Conservation (phyloP, 202 grass and related monocot species). For the Musa balbisiana region DNA sequence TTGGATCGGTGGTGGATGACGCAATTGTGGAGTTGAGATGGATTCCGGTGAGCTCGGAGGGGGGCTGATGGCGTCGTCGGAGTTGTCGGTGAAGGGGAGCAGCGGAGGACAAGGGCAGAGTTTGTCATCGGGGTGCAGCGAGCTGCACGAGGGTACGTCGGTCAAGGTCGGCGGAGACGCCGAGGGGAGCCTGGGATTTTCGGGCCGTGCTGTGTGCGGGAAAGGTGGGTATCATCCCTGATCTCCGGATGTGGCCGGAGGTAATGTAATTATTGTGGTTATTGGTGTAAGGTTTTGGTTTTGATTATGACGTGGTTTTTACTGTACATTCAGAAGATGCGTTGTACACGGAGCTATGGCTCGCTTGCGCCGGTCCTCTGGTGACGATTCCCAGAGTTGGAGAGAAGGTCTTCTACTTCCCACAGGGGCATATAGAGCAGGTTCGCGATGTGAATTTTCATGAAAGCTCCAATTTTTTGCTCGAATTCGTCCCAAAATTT, state of each 20-base stretch:
- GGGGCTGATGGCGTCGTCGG: constrained; percentile 33
- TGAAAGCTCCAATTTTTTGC: constrained; percentile 10
- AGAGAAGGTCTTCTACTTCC: constrained; percentile 88
- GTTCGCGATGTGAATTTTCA: constrained; percentile 21
- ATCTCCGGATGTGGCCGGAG: not conserved
- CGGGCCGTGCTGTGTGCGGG: constrained; percentile 2
- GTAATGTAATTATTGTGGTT: too few species aligned
- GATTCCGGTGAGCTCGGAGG: constrained; percentile 14
- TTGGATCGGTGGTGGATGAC: constrained; percentile 34
- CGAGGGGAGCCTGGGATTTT: not conserved
- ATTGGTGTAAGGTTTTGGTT: not conserved
- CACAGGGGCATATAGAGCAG: constrained; percentile 96
- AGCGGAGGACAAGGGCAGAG: constrained; percentile 17
- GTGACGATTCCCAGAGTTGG: constrained; percentile 63
- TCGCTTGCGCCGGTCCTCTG: constrained; percentile 77
- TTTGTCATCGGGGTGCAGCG: constrained; percentile 26
- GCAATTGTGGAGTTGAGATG: constrained; percentile 34
- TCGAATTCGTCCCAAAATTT: not conserved
- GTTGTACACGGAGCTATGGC: constrained; percentile 82
- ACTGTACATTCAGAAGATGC: constrained; percentile 36
- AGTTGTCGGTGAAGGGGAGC: constrained; percentile 28
- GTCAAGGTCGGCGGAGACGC: not conserved
- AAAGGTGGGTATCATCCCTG: constrained; percentile 28
- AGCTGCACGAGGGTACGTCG: not conserved
- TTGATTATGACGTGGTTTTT: constrained; percentile 22